Evolutionary conservation across 352 stramenopile species (phyloP).

Genomic region (Globisporangium splendens): DNA sequence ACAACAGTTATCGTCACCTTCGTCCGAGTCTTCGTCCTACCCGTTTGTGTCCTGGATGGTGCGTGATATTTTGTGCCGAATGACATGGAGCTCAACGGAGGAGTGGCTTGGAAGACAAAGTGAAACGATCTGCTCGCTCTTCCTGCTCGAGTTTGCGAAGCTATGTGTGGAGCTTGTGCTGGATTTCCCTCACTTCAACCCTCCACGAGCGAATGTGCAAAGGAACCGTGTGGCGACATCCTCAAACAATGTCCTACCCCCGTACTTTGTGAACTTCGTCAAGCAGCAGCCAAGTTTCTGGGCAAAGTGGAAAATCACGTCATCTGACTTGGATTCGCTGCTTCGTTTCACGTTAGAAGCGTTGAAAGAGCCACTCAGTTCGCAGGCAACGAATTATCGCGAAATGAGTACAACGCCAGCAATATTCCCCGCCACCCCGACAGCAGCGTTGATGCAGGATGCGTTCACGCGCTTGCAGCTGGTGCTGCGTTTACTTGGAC

Average conservation of each 20-base stretch:
- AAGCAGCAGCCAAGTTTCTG: constrained; percentile 73
- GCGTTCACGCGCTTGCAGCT: constrained; percentile 71
- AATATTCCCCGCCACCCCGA: constrained; percentile 41
- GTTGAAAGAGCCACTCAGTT: constrained; percentile 48
- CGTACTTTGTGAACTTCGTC: constrained; percentile 86
- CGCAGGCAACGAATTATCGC: constrained; percentile 5
- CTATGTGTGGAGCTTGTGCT: constrained; percentile 75
- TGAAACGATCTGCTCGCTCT: constrained; percentile 56
- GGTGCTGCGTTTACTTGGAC: constrained; percentile 48
- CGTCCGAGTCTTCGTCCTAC: constrained; percentile 49
- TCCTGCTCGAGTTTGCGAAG: constrained; percentile 69
- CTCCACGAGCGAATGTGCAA: constrained; percentile 20
- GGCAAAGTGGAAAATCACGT: constrained; percentile 69
- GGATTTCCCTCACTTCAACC: constrained; percentile 70
- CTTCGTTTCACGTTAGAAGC: constrained; percentile 56
- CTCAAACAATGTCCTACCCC: constrained; percentile 67
- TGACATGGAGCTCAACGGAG: constrained; percentile 76
- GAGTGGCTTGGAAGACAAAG: constrained; percentile 57
- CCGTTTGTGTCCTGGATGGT: constrained; percentile 83
- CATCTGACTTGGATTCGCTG: constrained; percentile 50
- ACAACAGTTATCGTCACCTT: constrained; percentile 38
- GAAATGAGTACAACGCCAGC: constrained; percentile 5
- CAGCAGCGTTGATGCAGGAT: constrained; percentile 67
- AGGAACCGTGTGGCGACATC: constrained; percentile 32
- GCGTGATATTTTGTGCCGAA: constrained; percentile 75